Base-by-base conservation (phyloP, 345 rosid species). In the Populus tremula region DNA sequence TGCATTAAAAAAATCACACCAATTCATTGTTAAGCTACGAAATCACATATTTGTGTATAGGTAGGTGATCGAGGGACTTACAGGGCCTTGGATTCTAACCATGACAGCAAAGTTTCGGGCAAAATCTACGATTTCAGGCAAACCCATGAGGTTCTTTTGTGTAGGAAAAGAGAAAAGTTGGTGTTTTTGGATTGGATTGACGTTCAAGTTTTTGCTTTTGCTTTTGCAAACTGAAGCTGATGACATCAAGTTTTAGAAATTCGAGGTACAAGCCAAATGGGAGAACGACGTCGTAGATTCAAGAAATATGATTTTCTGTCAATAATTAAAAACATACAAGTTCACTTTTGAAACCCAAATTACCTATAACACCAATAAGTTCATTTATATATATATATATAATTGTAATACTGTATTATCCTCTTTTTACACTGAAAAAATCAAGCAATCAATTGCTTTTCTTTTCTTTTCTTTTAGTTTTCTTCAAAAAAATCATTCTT, bases 51-150 rank as follows among this genome's bases (percentile, higher is more conserved):
- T 50, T 9, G 72, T 35, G 47, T 65, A 17, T 8, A 13, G 9
- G 47, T 11, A 13, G 9, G 49, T 35, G 41, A 25, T 36, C 10
- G 27, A 63, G 72, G 62, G 29, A 78, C 90, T 87, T 87, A 95
- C 99, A 71, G 97, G 97, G 79, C 99, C 99, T 69, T 84, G 85
- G 18, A 88, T 86, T 80, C 93, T 91, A 86, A 95, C 96, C 92
- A 93, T 82, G 77, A 88, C 97, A 20, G 92, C 85, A 73, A 91
- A 85, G 64, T 86, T 88, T 29, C 92, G 88, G 39, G 82, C 89
- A 65, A 83, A 81, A 69, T 86, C 80, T 36, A 87, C 90, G 39
- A 81, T 84, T 78, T 90, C 88, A 8, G 92, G 84, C 21, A 84
- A 71, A 84, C 83, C 94, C 98, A 93, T 92, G 72, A 50, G 71